Base-by-base conservation (phyloP, 2,329 filamentous ascomycete genomes). In the Stemphylium beticola region DNA sequence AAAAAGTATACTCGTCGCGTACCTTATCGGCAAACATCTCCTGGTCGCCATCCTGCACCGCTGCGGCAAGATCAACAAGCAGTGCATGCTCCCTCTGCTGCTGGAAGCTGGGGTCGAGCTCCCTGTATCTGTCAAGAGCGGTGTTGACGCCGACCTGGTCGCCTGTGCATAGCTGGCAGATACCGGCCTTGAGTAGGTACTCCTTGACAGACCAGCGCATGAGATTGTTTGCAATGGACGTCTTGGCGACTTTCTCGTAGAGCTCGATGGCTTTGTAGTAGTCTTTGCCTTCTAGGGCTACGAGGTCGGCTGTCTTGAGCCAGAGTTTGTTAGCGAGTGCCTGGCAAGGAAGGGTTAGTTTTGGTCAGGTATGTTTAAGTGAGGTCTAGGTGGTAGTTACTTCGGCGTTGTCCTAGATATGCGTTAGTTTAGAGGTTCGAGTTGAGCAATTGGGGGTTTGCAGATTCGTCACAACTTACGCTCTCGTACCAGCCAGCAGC, bases 121-220 rank as follows among this genome's bases (percentile, higher is more conserved):
- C 91, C 58, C 85, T 81, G 79, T 96, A 98, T 64, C 85, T 86
- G 68, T 96, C 89, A 18, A 98, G 80, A 26, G 92, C 93, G 44
- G 91, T 85, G 71, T 88, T 88, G 15, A 88, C 84, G 42, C 88
- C 90, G 49, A 97, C 90, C 67, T 89, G 79, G 74, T 98, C 93
- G 52, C 79, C 82, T n/a, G 83, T 83, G 49, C 85, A 86, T 33
- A 98, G 83, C 74, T 96, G 89, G 79, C 93, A 97, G 72, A 98
- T 90, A 29, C 92, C 93, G 0, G 92, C 91, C 79, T 97, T 96
- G 70, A 98, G 83, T 70, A 97, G 88, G 79, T 97, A 97, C 63
- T 97, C 92, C 78, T 97, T 98, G 61, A 98, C 92, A 8, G 72
- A 75, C 71, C 71, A 74, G 53, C 72, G 69, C 72, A 74, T 74